Base-by-base conservation (phyloP, 2,329 filamentous ascomycete species). In the Tolypocladium sp. region DNA sequence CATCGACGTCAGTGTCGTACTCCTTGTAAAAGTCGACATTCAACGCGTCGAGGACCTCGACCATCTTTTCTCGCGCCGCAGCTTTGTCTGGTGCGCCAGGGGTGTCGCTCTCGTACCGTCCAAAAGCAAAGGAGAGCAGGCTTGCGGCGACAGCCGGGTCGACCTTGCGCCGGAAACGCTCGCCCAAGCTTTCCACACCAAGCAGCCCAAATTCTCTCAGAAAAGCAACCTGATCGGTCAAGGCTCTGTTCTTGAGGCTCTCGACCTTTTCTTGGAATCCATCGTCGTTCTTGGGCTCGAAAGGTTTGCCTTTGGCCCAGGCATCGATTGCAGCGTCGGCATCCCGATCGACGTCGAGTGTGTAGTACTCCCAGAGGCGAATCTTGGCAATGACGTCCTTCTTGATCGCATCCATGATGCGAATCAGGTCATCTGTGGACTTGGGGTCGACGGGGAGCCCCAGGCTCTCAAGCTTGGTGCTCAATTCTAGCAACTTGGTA, bases 331-430 rank as follows among this genome's bases (percentile, higher is more conserved):
- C 84, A 8, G 84, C 83, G 63, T 88, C 81, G 6, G 85, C 81
- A 69, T 93, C 85, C 37, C 83, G 79, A 59, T 93, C 85, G 4
- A 94, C 86, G 68, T 97, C 85, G 59, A 96, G 77, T 20, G 89
- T 86, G 70, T 97, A 99, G 76, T 88, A 99, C 70, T 99, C 90
- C 94, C 94, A 99, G 1, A 99, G 81, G 55, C 87, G 87, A 61
- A 93, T 84, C 46, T 84, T 82, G 33, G 84, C 83, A 68, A 99
- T 84, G 41, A 94, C 91, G 58, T 92, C 83, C 25, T 84, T 84
- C 73, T 94, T 95, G 68, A 96, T 83, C 10, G 84, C 90, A 37
- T 91, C 86, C 87, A 97, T 96, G 61, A 97, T 85, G 63, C 83
- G 82, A 33, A 90, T 70, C 3, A 99, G 76, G 67, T 97, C 93